Conservation (phyloP, 2,329 filamentous ascomycete genomes). For the Phoma herbarum region DNA sequence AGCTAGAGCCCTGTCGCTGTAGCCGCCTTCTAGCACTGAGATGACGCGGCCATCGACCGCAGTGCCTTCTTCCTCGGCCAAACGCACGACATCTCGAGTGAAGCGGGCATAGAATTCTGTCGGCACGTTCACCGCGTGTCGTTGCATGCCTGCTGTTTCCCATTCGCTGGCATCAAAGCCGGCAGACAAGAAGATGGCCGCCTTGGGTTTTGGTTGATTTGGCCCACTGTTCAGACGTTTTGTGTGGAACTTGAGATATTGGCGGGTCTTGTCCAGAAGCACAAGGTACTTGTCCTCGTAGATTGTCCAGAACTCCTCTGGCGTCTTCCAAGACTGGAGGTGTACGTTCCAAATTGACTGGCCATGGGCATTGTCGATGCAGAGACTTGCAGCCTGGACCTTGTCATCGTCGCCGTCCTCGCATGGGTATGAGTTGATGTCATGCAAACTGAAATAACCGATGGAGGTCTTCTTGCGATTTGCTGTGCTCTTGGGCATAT, state of each 20-base stretch:
- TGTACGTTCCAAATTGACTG: conserved; percentile 98
- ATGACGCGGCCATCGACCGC: conserved; percentile 84
- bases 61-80: conserved; percentile 81
- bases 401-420: conserved; percentile 94
- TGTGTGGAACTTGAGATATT: conserved; percentile 78
- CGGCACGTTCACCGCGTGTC: conserved; percentile 93
- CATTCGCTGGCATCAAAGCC: conserved; percentile 98
- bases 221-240: conserved; percentile 66
- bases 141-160: conserved; percentile 92
- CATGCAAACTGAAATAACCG: conserved; percentile 95
- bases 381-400: conserved; percentile 90
- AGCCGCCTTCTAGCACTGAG: conserved; percentile 94
- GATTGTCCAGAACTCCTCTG: conserved; percentile 85
- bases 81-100: conserved; percentile 80
- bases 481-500: conserved; percentile 73
- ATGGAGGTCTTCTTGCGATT: conserved; percentile 85
- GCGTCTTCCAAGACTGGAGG: conserved; percentile 83
- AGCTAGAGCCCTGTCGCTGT: conserved; percentile 88
- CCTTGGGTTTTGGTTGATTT: conserved; percentile 72
- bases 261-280: conserved; percentile 81
- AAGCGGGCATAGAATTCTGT: conserved; percentile 96
- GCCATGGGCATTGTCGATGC: conserved; percentile 91
- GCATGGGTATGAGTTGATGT: conserved; percentile 98
- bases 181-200: conserved; percentile 92
- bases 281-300: conserved; percentile 82